Base-by-base conservation (phyloP, 768 basidiomycete species). In the Suillus clintonianus region DNA sequence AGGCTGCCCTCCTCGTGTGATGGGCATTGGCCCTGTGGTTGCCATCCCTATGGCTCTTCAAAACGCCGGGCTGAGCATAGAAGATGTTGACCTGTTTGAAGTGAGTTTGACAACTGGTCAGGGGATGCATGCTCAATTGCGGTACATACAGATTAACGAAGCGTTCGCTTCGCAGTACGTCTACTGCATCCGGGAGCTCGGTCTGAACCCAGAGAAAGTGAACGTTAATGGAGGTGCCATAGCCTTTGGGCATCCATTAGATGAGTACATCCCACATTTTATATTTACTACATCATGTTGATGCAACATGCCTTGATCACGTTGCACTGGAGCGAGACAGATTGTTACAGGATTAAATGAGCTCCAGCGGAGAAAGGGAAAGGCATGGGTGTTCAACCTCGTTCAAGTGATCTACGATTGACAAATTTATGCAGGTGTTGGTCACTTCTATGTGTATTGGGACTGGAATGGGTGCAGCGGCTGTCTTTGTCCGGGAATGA, bases 151-250 rank as follows among this genome's bases (percentile, higher is more conserved):
- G 91, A 90, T 97, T 74, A 97, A 97, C 71, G 94, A 96, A 71
- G 94, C 94, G 0, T 95, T 96, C 69, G 92, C 93, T 11, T 92
- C 91, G 0, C 91, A 91, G 78, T 91, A 85, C 63, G 84, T 90
- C 0, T 93, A 96, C 72, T 85, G 84, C 57, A 76, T 92, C 41
- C 87, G 88, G 66, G 73, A 83, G 62, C 85, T 95, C 19, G 82
- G 81, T 14, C 79, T 96, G 30, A 80, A 86, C 64, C 75, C 73
- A n/a, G 79, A 81, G 58, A 85, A 91, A 81, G 87, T 94, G 22
- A 95, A 95, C 69, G 91, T 93, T 32, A 94, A 95, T 64, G 94
- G 95, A 17, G 95, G 95, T 3, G 94, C 94, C 1, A 96, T 96
- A 70, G 94, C 92, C 24, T 80, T 94, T 47, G 91, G 92, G 0